phyloP scores from a whole-genome alignment of 139 green algal species.

The Dunaliella sp. region DNA sequence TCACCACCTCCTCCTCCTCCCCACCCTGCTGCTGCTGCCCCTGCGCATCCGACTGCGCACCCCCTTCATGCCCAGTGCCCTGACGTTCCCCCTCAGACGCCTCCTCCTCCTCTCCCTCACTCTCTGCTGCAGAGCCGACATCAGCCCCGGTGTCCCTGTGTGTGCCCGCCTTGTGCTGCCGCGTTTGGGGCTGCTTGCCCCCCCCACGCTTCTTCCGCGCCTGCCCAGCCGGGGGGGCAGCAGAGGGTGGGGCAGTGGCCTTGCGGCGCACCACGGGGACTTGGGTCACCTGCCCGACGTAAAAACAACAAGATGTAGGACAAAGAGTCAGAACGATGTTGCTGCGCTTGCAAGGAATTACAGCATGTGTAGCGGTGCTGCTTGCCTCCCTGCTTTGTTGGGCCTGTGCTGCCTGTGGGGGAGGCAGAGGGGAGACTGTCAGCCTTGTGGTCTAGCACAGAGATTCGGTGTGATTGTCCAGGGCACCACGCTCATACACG shows the following conservation, averaged over 20 bases:
- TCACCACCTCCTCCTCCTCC: constrained; percentile 9
- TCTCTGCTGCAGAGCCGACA: not conserved
- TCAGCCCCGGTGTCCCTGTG: not conserved
- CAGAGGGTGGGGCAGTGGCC: not conserved
- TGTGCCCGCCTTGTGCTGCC: not conserved
- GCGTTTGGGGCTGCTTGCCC: constrained; percentile 12
- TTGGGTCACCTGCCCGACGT: not conserved
- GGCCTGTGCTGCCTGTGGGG: too few species aligned
- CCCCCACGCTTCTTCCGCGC: not conserved
- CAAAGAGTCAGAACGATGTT: too few species aligned
- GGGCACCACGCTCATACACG: too few species aligned
- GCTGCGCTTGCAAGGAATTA: too few species aligned
- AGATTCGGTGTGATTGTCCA: too few species aligned
- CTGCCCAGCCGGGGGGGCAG: not conserved
- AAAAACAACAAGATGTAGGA: too few species aligned
- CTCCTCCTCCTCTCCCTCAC: not conserved
- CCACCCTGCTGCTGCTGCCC: constrained; percentile 1
- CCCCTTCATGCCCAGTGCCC: not conserved
- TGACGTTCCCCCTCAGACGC: constrained; percentile 14
- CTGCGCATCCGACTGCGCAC: not conserved
- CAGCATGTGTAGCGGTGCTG: too few species aligned
- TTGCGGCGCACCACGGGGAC: not conserved
- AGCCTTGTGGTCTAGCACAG: too few species aligned
- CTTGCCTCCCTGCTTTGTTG: too few species aligned
- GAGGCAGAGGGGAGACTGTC: too few species aligned